Evolutionary conservation across 1,284 basidiomycete genomes (phyloP).

Genomic region (Nidula niveotomentosa): DNA sequence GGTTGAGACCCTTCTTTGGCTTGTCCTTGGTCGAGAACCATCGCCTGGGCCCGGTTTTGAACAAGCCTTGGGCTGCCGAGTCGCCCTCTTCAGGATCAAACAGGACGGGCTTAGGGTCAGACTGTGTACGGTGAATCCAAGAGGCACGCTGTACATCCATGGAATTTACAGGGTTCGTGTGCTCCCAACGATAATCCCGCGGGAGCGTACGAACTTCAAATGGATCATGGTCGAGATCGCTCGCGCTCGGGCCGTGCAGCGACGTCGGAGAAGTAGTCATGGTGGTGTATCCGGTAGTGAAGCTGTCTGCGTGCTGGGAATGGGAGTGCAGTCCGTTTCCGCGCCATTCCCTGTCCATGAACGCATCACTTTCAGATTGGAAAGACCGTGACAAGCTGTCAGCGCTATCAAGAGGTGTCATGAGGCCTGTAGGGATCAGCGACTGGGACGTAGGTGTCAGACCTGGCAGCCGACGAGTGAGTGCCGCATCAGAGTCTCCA

Average conservation of each 20-base stretch:
- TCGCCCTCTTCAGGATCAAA: conserved; percentile 15
- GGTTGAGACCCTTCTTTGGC: conserved; percentile 70
- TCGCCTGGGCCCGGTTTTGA: conserved; percentile 33
- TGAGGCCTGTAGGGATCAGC: conserved; percentile 58
- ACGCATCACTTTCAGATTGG: conserved; percentile 54
- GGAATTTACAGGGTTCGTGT: conserved; percentile 16
- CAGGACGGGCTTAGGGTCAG: conserved; percentile 34
- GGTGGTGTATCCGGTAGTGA: conserved; percentile 13
- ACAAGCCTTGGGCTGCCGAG: conserved; percentile 11
- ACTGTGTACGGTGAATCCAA: conserved; percentile 34
- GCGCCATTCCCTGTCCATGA: conserved; percentile 52
- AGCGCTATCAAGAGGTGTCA: conserved; percentile 50
- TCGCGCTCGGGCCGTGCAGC: conserved; percentile 22
- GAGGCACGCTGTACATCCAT: conserved; percentile 31
- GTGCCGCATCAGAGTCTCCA: not conserved
- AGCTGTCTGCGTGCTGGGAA: conserved; percentile 12
- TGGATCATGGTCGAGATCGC: conserved; percentile 30
- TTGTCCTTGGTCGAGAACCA: conserved; percentile 55
- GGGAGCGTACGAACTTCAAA: conserved; percentile 39
- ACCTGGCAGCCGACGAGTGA: not conserved
- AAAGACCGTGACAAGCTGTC: conserved; percentile 48
- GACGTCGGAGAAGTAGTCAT: conserved; percentile 29
- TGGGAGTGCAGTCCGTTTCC: conserved; percentile 18
- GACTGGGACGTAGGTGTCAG: conserved; percentile 41
- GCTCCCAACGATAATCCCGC: conserved; percentile 2